These are phyloP conservation scores for Mycena alexandri DNA, from an alignment of 768 basidiomycete species.

Conservation along the genomic window DNA sequence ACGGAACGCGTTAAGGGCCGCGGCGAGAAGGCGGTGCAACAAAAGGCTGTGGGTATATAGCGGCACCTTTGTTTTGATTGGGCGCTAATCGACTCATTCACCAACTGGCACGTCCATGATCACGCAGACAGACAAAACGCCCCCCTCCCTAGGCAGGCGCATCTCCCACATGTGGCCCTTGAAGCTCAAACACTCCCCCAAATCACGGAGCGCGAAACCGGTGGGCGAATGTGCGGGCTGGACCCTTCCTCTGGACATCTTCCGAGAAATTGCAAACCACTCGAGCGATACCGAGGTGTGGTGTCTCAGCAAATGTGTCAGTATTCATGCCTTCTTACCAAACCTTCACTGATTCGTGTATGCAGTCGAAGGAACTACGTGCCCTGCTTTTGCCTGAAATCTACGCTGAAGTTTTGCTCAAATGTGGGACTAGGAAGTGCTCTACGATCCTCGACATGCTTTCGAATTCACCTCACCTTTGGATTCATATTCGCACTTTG, in stretches of 20 bases:
- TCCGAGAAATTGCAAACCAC: slow-evolving; percentile 12
- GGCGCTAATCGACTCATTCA: no score
- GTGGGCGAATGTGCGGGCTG: no score
- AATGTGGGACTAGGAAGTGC: neutral
- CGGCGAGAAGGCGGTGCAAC: no score
- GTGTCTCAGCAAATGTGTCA: neutral
- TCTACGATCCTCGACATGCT: neutral
- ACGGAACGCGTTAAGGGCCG: no score
- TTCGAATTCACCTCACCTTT: neutral
- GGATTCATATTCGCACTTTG: neutral
- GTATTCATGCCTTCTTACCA: neutral
- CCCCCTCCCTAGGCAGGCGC: no score
- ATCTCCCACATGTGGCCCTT: no score
- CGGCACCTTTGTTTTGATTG: no score
- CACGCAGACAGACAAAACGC: no score
- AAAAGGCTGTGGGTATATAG: no score
- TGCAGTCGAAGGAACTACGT: slow-evolving; percentile 2
- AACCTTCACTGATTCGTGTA: neutral
- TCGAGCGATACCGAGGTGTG: neutral
- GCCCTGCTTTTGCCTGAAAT: slow-evolving; percentile 3
- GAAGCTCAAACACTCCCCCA: neutral
- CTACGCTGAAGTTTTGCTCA: neutral
- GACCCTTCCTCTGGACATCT: neutral
- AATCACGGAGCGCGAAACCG: neutral
- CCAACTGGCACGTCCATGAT: no score